phyloP scores from a whole-genome alignment of 345 rosid species.

The Ricinus communis region DNA sequence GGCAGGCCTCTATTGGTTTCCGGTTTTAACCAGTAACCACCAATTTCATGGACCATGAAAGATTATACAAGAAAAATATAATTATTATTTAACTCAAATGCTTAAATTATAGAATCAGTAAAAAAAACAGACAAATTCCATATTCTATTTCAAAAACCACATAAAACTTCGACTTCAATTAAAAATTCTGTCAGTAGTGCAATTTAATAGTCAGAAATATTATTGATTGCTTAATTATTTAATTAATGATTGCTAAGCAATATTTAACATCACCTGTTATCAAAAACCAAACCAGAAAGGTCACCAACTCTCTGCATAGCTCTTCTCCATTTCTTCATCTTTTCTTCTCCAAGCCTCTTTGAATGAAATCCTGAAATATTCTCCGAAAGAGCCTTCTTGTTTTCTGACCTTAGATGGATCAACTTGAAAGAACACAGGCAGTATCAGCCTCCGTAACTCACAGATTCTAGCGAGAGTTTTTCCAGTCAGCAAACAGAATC shows the following conservation, averaged over 20 bases:
- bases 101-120: no score
- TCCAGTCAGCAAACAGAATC: constrained; percentile 49
- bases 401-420: constrained; percentile 50
- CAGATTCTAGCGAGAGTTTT: constrained; percentile 41
- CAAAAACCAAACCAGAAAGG: constrained; percentile 29
- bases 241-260: neutral
- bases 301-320: constrained; percentile 47
- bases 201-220: no score
- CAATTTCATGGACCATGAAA: no score
- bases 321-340: constrained; percentile 36
- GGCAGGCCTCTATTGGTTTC: no score
- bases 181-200: no score
- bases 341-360: constrained; percentile 19
- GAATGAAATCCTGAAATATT: constrained; percentile 29
- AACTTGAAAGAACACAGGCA: constrained; percentile 49
- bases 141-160: no score
- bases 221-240: no score
- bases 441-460: constrained; percentile 32
- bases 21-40: no score
- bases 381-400: constrained; percentile 34
- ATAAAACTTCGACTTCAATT: no score
- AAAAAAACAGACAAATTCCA: no score
- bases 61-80: no score
- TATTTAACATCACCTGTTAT: neutral
- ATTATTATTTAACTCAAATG: no score